A percentile compares a stretch with the other conserved stretches of the same genome.
phyloP scores from a whole-genome alignment of 352 stramenopile genomes.

The Thalassiosira hispida region DNA sequence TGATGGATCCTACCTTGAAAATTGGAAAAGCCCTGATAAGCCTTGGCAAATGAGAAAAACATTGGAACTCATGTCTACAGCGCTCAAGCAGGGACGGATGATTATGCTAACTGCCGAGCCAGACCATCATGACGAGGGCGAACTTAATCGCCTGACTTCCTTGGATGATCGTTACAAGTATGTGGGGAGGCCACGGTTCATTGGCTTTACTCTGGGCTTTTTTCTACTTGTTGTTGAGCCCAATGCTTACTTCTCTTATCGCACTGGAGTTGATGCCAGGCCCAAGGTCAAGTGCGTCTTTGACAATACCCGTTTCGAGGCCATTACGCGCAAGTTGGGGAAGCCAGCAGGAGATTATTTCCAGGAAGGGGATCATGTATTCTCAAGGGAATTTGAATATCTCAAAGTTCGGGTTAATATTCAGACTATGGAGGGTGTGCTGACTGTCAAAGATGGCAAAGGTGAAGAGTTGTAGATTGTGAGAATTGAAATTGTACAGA shows the following conservation, averaged over 20 bases:
- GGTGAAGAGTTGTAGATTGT: too few relatives aligned
- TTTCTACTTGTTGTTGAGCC: conserved; percentile 46
- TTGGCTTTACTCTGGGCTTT: conserved; percentile 35
- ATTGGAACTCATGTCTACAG: conserved; percentile 25
- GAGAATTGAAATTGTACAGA: too few relatives aligned
- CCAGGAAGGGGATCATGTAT: conserved; percentile 22
- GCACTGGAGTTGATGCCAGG: conserved; percentile 35
- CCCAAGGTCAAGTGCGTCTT: neutral
- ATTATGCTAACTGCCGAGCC: conserved; percentile 36
- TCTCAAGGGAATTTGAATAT: conserved; percentile 42
- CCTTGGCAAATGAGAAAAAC: too few relatives aligned
- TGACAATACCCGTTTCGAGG: conserved; percentile 40
- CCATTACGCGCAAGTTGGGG: conserved; percentile 42
- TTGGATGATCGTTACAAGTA: conserved; percentile 36
- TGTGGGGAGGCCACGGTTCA: conserved; percentile 13
- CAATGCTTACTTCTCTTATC: conserved; percentile 45
- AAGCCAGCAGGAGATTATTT: conserved; percentile 34
- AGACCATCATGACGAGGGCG: neutral
- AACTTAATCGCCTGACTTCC: conserved; percentile 7
- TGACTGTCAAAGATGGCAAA: conserved; percentile 8
- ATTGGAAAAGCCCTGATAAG: too few relatives aligned
- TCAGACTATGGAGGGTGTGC: conserved; percentile 21
- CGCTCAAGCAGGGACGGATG: conserved; percentile 19
- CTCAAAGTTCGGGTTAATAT: conserved; percentile 43
- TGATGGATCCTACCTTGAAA: conserved; percentile 53